These are phyloP conservation scores for Collybia sp. DNA, from an alignment of 768 basidiomycete genomes.

Conservation along the genomic window DNA sequence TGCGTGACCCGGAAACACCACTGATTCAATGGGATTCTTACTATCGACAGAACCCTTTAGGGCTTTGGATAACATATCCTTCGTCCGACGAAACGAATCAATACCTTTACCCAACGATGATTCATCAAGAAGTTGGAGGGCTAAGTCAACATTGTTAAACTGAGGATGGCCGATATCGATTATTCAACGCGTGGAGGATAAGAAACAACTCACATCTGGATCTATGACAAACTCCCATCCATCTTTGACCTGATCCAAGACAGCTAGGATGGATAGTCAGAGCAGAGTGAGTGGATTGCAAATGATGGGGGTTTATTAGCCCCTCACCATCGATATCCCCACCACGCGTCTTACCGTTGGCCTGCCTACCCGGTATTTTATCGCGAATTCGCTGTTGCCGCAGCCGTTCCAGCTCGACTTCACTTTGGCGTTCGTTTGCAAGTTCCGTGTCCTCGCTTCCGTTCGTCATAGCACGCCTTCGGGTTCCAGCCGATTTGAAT, in stretches of 20 bases:
- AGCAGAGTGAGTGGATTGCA: conserved; percentile 1
- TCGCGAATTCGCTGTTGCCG: conserved; percentile 69
- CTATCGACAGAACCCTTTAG: conserved; percentile 88
- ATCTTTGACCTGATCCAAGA: conserved; percentile 81
- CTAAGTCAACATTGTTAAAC: conserved; percentile 95
- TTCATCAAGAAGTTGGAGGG: conserved; percentile 82
- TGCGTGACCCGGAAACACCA: not conserved
- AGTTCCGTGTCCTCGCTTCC: conserved; percentile 52
- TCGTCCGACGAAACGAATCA: conserved; percentile 72
- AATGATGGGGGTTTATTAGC: not conserved
- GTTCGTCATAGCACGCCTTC: conserved; percentile 48
- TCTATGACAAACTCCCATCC: conserved; percentile 89
- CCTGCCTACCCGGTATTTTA: conserved; percentile 53
- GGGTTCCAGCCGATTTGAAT: conserved; percentile 62
- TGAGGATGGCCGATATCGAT: conserved; percentile 19
- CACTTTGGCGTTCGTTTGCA: conserved; percentile 52
- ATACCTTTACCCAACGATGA: conserved; percentile 70
- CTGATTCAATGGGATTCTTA: conserved; percentile 30
- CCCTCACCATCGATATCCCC: conserved; percentile 84
- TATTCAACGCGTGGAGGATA: not conserved
- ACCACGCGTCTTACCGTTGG: conserved; percentile 49
- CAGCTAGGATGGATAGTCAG: conserved; percentile 41
- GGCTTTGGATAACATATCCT: conserved; percentile 71
- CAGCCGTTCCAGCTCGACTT: conserved; percentile 58
- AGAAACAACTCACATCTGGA: conserved; percentile 54